phyloP scores from a whole-genome alignment of 768 basidiomycete genomes.

The Grammothele lineata region DNA sequence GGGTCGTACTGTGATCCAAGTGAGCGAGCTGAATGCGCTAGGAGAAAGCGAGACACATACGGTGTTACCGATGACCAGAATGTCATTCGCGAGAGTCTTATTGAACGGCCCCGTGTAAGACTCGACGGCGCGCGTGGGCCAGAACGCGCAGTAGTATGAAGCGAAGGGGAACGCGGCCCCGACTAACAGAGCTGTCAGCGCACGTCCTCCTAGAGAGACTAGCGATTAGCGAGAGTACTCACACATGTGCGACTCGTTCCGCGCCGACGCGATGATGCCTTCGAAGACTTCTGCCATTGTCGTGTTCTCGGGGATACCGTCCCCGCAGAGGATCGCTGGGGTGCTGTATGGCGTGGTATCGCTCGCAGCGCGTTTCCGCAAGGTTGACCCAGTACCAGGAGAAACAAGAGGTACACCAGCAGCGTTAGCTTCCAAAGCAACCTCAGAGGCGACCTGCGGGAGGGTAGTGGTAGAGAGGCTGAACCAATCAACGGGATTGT shows the following conservation, averaged over 20 bases:
- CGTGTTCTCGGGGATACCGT: background rate
- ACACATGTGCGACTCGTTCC: background rate
- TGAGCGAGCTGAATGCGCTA: no score
- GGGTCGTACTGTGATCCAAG: background rate
- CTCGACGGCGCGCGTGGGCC: constrained; percentile 10
- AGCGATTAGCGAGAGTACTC: background rate
- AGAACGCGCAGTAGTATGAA: background rate
- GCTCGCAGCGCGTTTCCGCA: no score
- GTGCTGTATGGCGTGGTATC: no score
- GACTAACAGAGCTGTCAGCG: no score
- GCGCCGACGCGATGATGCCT: background rate
- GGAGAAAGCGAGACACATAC: no score
- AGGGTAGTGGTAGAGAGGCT: no score
- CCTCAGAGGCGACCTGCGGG: no score
- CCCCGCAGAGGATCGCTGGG: background rate
- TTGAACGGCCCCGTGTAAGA: constrained; percentile 15
- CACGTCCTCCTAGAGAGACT: no score
- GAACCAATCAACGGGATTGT: no score
- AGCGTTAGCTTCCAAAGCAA: no score
- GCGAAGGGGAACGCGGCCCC: background rate
- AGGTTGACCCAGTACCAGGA: no score
- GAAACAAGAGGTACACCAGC: no score
- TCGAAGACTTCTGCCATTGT: background rate
- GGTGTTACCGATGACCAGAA: constrained; percentile 8
- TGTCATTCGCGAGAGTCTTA: constrained; percentile 6